A percentile compares a stretch with the other conserved stretches of the same genome.
Evolutionary conservation across 345 rosid genomes (phyloP).

Genomic region (sweet orange (Citrus sinensis)): DNA sequence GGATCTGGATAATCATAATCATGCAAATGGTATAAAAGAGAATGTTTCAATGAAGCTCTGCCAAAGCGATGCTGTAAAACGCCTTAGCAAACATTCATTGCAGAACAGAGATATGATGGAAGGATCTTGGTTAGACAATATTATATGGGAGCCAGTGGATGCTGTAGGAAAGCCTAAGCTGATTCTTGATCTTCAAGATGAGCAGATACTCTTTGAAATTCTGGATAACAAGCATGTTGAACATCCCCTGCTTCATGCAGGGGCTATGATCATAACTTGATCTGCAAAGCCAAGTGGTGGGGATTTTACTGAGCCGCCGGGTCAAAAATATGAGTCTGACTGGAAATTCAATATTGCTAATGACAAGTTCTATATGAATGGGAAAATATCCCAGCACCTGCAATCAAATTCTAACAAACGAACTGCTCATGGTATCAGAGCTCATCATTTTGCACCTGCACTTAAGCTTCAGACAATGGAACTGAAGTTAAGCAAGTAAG

Average conservation of each 20-base stretch:
- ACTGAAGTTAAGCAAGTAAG: conserved; percentile 96
- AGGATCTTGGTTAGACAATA: conserved; percentile 79
- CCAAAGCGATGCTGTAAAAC: conserved; percentile 42
- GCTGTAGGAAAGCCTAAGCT: conserved; percentile 58
- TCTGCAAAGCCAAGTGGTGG: conserved; percentile 41
- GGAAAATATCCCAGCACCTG: conserved; percentile 75
- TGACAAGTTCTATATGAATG: conserved; percentile 85
- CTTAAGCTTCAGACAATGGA: conserved; percentile 91
- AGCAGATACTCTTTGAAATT: conserved; percentile 91
- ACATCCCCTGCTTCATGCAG: conserved; percentile 76
- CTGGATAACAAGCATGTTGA: conserved; percentile 60
- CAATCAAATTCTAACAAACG: conserved; percentile 78
- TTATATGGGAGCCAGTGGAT: conserved; percentile 72
- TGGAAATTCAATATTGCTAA: conserved; percentile 94
- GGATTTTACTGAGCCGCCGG: conserved; percentile 41
- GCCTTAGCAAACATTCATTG: conserved; percentile 45
- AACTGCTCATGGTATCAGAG: conserved; percentile 63
- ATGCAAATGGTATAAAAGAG: conserved; percentile 26
- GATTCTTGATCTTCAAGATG: conserved; percentile 90
- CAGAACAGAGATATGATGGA: conserved; percentile 60
- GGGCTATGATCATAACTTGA: conserved; percentile 79
- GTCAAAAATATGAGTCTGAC: conserved; percentile 49
- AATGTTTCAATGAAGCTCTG: conserved; percentile 25
- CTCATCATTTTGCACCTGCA: conserved; percentile 93
- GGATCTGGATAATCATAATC: conserved; percentile 31